Evolutionary conservation across 371 early-diverging fungal genomes (phyloP).

Genomic region (Capillidium heterosporum): DNA sequence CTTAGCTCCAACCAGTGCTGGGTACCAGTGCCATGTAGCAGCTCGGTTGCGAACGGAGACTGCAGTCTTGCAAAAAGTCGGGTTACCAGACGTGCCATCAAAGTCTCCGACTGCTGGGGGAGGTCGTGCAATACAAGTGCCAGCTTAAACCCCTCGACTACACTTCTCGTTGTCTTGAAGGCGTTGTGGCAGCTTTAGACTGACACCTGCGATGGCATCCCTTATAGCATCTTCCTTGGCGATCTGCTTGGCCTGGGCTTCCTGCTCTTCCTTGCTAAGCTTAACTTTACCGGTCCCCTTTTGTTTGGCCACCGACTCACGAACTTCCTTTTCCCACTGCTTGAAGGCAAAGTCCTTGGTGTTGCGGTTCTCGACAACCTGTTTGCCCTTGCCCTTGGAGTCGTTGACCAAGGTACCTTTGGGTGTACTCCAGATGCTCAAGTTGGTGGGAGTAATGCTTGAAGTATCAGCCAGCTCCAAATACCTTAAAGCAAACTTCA

Average conservation of each 20-base stretch:
- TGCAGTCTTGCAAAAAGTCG: conserved; percentile 25
- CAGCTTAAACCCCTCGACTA: conserved; percentile 41
- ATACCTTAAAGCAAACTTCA: conserved; percentile 18
- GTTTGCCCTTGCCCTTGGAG: conserved; percentile 20
- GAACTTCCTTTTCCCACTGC: conserved; percentile 70
- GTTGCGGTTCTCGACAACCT: conserved; percentile 24
- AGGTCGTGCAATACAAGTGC: conserved; percentile 42
- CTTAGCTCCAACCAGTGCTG: conserved; percentile 34
- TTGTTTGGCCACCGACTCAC: conserved; percentile 57
- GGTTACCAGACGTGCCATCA: conserved; percentile 24
- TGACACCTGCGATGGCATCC: conserved; percentile 25
- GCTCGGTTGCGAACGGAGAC: conserved; percentile 21
- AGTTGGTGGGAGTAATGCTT: conserved; percentile 27
- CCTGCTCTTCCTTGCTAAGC: conserved; percentile 66
- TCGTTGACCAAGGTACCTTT: conserved; percentile 46
- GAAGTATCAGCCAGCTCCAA: conserved; percentile 14
- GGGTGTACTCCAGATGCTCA: conserved; percentile 45
- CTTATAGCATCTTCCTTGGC: conserved; percentile 61
- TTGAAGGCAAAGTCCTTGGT: conserved; percentile 42
- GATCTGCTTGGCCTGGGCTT: conserved; percentile 45
- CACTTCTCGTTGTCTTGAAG: not conserved
- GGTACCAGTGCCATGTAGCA: conserved; percentile 34
- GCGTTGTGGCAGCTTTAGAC: not conserved
- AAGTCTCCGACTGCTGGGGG: conserved; percentile 22
- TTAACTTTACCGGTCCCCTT: conserved; percentile 28